These are phyloP conservation scores for Telopea speciosissima DNA, from an alignment of 177 flowering plant genomes.

Conservation along the genomic window DNA sequence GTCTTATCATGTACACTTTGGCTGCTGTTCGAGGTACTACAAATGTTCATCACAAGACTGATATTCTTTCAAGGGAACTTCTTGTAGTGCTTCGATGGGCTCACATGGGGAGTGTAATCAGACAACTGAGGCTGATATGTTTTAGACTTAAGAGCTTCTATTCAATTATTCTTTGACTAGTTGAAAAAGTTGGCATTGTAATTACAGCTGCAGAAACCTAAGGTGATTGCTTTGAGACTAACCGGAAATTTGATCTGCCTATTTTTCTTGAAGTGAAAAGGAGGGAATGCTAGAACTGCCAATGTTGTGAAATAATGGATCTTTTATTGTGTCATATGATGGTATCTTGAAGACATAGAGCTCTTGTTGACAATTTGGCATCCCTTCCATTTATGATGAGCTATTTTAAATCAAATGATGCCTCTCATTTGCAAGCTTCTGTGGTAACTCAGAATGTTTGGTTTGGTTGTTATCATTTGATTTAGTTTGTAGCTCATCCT, in stretches of 20 bases:
- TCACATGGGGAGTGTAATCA: too few species aligned
- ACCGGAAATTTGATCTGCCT: neutral
- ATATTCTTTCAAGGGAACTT: neutral
- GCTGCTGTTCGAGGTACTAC: conserved; percentile 3
- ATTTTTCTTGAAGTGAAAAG: neutral
- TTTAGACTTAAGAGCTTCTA: conserved; percentile 5
- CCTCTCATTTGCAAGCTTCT: conserved; percentile 2
- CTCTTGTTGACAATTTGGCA: conserved; percentile 3
- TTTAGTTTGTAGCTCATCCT: conserved; percentile 7
- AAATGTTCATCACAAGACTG: conserved; percentile 2
- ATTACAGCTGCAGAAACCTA: conserved; percentile 8
- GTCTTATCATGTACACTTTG: conserved; percentile 3
- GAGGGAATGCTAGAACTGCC: conserved; percentile 2
- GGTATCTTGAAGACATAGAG: conserved; percentile 14
- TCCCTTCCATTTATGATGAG: neutral
- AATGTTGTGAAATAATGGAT: neutral
- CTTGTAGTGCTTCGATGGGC: too few species aligned
- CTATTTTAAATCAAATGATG: conserved; percentile 16
- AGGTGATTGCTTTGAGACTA: neutral
- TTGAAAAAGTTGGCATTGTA: conserved; percentile 2
- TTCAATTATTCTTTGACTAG: neutral
- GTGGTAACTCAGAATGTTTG: conserved; percentile 12
- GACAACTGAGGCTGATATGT: neutral
- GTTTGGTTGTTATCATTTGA: conserved; percentile 12
- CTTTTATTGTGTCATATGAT: neutral